Evolutionary conservation across 2,329 filamentous ascomycete species (phyloP).

Genomic region (Botryotinia narcissicola): DNA sequence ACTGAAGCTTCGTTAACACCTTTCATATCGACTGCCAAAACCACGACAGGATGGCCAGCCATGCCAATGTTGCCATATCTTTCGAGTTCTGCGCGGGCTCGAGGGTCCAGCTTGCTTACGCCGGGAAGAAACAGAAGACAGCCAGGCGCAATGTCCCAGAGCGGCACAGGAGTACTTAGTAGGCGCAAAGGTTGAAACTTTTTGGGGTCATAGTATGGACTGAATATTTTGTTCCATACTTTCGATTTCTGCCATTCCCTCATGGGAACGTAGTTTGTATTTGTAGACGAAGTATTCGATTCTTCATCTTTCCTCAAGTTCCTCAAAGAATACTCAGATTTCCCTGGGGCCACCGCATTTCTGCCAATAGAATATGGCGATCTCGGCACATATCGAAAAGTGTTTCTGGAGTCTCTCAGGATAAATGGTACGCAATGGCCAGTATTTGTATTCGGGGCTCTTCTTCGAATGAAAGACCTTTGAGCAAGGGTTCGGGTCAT

Average conservation of each 20-base stretch:
- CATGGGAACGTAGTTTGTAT: not conserved
- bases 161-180: not conserved
- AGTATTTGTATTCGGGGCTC: not conserved
- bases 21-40: conserved; percentile 1
- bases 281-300: not conserved
- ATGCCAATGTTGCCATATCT: not conserved
- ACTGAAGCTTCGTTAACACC: not conserved
- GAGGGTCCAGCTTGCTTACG: not conserved
- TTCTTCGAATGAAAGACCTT: not conserved
- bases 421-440: not conserved
- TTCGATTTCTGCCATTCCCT: conserved; percentile 14
- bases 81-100: not conserved
- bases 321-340: not conserved
- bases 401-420: not conserved
- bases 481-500: not conserved
- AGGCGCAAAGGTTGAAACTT: not conserved
- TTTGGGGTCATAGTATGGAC: not conserved
- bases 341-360: not conserved
- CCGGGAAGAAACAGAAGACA: not conserved
- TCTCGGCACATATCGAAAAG: not conserved
- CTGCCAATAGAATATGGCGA: not conserved
- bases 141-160: conserved; percentile 19
- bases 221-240: conserved; percentile 14
- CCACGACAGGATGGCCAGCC: conserved; percentile 1
- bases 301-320: not conserved